These are phyloP conservation scores for Postia placenta DNA, from an alignment of 768 basidiomycete genomes.

Conservation along the genomic window DNA sequence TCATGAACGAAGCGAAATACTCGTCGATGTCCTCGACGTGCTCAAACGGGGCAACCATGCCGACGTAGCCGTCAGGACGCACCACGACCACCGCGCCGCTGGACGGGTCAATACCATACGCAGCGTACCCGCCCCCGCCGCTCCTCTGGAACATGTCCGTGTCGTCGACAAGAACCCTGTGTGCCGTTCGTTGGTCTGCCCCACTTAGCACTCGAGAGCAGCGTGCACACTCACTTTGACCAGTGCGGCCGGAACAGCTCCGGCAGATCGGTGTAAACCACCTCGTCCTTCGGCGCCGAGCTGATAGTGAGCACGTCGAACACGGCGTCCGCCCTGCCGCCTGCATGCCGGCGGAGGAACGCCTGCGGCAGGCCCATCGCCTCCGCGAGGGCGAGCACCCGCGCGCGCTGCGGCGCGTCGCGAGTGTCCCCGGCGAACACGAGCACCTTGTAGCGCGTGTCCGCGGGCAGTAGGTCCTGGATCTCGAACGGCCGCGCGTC, in stretches of 20 bases:
- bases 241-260: conserved; percentile 45
- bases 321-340: neutral
- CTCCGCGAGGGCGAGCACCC: conserved; percentile 17
- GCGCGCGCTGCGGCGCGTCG: conserved; percentile 15
- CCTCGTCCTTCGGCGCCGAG: conserved; percentile 5
- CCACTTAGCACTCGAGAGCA: too few species aligned
- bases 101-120: conserved; percentile 42
- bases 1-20: conserved; percentile 44
- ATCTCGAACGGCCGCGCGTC: conserved; percentile 42
- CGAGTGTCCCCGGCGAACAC: conserved; percentile 36
- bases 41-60: conserved; percentile 47
- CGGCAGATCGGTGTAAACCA: conserved; percentile 33
- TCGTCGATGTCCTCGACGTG: conserved; percentile 28
- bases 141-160: conserved; percentile 33
- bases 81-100: conserved; percentile 47
- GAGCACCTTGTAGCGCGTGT: conserved; percentile 44
- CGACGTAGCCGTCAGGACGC: conserved; percentile 64
- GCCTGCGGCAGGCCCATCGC: conserved; percentile 10
- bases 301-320: conserved; percentile 15
- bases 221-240: conserved; percentile 48
- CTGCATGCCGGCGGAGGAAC: conserved; percentile 14
- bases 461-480: conserved; percentile 42
- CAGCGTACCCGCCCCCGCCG: conserved; percentile 51
- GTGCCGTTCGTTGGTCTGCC: neutral
- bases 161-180: conserved; percentile 58